Percentiles rank a stretch among this genome's conserved stretches.
These are phyloP conservation scores for Vitellaria paradoxa DNA, from an alignment of 179 eudicot genomes.

Conservation along the genomic window DNA sequence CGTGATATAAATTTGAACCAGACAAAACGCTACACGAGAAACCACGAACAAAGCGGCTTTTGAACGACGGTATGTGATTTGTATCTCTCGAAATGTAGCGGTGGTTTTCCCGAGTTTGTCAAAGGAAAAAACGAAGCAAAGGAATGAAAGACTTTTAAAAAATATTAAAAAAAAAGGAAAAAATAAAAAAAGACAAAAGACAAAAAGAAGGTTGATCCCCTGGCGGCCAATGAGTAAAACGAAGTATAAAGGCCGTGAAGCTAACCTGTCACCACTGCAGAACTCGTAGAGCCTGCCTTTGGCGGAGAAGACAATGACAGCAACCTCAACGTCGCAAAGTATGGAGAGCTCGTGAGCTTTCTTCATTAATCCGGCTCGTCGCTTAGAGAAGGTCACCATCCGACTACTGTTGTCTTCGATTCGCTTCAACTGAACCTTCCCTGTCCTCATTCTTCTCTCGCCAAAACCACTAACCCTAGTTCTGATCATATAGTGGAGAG, in stretches of 20 bases:
- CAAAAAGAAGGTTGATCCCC: too few species aligned
- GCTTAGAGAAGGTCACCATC: constrained; percentile 20
- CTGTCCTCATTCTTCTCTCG: constrained; percentile 13
- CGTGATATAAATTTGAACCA: too few species aligned
- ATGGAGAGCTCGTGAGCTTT: constrained; percentile 22
- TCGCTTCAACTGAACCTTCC: constrained; percentile 21
- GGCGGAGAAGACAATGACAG: constrained; percentile 20
- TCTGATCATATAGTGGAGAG: not conserved
- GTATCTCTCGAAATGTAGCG: too few species aligned
- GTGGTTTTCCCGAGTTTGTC: too few species aligned
- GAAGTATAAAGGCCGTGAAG: not conserved
- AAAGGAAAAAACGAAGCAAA: too few species aligned
- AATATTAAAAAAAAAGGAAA: too few species aligned
- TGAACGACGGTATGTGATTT: too few species aligned
- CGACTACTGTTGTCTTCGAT: constrained; percentile 23
- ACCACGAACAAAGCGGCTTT: too few species aligned
- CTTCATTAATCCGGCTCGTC: constrained; percentile 18
- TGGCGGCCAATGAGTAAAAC: too few species aligned
- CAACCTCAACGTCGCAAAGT: constrained; percentile 20
- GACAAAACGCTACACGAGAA: too few species aligned
- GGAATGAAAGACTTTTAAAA: too few species aligned
- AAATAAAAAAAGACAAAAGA: too few species aligned
- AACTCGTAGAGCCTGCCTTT: constrained; percentile 14
- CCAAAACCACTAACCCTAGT: constrained; percentile 5
- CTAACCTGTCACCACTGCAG: constrained; percentile 21